Percentiles rank a stretch among this genome's conserved stretches.
Evolutionary conservation across 306 rosid species (phyloP).

Genomic region (Comarum palustre): DNA sequence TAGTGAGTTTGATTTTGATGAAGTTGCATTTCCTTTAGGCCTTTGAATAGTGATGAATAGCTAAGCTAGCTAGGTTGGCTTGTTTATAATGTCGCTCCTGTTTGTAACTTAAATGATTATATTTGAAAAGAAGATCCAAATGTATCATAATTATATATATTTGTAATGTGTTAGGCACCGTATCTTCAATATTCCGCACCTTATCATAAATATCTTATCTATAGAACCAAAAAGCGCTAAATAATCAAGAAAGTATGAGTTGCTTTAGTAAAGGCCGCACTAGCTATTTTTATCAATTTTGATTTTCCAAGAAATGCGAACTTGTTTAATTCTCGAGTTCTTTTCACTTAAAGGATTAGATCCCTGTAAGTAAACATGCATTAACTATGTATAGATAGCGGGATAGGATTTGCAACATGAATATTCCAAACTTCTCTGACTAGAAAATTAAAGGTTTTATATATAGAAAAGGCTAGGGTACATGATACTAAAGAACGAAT

Average conservation of each 20-base stretch:
- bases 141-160: background rate
- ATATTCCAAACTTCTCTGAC: background rate
- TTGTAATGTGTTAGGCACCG: background rate
- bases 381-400: background rate
- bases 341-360: background rate
- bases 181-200: background rate
- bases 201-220: background rate
- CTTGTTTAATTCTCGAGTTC: background rate
- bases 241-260: background rate
- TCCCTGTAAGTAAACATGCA: background rate
- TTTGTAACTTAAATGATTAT: background rate
- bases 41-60: background rate
- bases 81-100: conserved; percentile 4
- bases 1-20: conserved; percentile 31
- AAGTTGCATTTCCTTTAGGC: conserved; percentile 17
- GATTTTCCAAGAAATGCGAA: no score
- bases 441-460: background rate
- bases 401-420: background rate
- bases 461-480: background rate
- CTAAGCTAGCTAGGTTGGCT: background rate
- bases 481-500: background rate
- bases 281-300: no score
- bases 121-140: background rate
- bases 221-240: background rate
- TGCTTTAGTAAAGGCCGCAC: background rate